These are phyloP conservation scores for Hypoxylon perforatum DNA, from an alignment of 495 filamentous ascomycete genomes.

Conservation along the genomic window DNA sequence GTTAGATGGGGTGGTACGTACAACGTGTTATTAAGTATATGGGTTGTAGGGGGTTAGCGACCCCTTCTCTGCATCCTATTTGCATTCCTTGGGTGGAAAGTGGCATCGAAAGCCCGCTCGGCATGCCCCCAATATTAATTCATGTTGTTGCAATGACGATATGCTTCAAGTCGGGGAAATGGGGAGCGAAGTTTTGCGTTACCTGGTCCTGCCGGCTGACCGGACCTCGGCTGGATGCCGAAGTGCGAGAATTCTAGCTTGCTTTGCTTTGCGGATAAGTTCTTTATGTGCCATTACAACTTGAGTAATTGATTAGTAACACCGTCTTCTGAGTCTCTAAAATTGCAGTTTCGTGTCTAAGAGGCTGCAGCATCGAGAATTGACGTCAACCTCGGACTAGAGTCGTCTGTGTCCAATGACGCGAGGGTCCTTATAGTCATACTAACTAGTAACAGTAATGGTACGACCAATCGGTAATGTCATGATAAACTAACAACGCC, in stretches of 20 bases:
- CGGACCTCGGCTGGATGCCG: conserved; percentile 35
- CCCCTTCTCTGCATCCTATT: conserved; percentile 4
- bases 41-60: conserved; percentile 4
- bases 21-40: conserved; percentile 31
- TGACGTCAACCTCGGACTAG: conserved; percentile 20
- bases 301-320: conserved; percentile 19
- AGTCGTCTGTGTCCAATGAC: conserved; percentile 17
- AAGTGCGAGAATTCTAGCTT: conserved; percentile 21
- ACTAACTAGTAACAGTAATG: background rate
- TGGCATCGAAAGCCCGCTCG: conserved; percentile 11
- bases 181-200: conserved; percentile 15
- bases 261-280: conserved; percentile 27
- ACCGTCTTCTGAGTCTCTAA: background rate
- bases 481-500: conserved; percentile 1
- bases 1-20: conserved; percentile 20
- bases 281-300: conserved; percentile 2
- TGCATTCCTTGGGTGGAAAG: conserved; percentile 5
- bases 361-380: conserved; percentile 5
- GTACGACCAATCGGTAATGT: conserved; percentile 30
- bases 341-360: background rate
- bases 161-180: conserved; percentile 18
- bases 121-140: conserved; percentile 21
- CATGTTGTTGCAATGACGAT: conserved; percentile 17
- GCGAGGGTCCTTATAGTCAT: background rate
- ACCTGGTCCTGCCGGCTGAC: conserved; percentile 25